Evolutionary conservation across 352 stramenopile species (phyloP).

Genomic region (Globisporangium okanoganense): DNA sequence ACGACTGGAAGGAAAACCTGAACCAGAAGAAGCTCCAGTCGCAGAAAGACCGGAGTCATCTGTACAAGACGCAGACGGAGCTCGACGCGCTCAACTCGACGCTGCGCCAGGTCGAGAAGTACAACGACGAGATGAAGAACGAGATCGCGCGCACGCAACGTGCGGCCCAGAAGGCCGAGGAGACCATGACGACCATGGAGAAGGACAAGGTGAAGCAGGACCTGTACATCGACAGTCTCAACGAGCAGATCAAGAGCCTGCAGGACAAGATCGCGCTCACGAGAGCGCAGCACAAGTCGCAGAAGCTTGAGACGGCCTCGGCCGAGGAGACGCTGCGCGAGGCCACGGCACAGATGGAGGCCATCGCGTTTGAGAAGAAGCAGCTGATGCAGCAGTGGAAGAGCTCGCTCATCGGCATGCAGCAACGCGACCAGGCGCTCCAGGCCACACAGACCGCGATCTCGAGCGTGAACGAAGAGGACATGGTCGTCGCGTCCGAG

Average conservation of each 20-base stretch:
- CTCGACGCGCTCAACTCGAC: slow-evolving; percentile 85
- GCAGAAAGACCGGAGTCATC: slow-evolving; percentile 56
- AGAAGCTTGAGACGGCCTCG: slow-evolving; percentile 82
- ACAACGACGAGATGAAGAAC: slow-evolving; percentile 94
- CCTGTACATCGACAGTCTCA: slow-evolving; percentile 92
- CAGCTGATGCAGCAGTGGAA: slow-evolving; percentile 96
- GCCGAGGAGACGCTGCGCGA: slow-evolving; percentile 88
- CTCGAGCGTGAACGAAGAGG: slow-evolving; percentile 72
- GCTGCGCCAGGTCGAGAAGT: slow-evolving; percentile 88
- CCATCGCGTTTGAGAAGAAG: slow-evolving; percentile 94
- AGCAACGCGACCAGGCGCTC: slow-evolving; percentile 90
- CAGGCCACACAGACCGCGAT: slow-evolving; percentile 86
- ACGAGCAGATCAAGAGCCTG: slow-evolving; percentile 86
- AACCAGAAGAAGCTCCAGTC: slow-evolving; percentile 60
- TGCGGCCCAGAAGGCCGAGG: slow-evolving; percentile 92
- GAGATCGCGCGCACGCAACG: slow-evolving; percentile 92
- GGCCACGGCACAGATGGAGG: slow-evolving; percentile 88
- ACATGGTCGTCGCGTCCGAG: slow-evolving; percentile 80
- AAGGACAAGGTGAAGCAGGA: slow-evolving; percentile 94
- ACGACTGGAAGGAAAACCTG: slow-evolving; percentile 61
- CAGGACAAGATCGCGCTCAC: slow-evolving; percentile 85
- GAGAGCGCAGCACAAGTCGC: slow-evolving; percentile 76
- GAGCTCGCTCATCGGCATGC: slow-evolving; percentile 89
- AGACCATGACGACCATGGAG: slow-evolving; percentile 90
- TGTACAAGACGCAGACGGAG: slow-evolving; percentile 84